Evolutionary conservation across 2,329 filamentous ascomycete species (phyloP).

Genomic region (Apiospora sp.): DNA sequence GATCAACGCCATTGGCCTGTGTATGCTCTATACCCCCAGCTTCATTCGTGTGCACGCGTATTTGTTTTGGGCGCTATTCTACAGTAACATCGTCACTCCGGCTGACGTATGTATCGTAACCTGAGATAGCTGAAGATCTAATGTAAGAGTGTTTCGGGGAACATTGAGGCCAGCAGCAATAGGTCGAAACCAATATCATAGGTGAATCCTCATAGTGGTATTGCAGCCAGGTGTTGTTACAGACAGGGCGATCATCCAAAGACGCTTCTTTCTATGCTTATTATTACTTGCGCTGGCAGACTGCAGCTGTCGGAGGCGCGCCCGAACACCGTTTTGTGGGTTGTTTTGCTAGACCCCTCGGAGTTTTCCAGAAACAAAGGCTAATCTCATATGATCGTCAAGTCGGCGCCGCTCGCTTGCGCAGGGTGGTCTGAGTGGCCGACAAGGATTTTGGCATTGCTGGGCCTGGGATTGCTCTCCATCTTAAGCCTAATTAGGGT

Average conservation of each 20-base stretch:
- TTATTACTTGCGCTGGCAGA: neutral
- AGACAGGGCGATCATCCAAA: conserved; percentile 11
- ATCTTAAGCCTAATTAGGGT: conserved; percentile 30
- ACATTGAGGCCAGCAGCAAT: neutral
- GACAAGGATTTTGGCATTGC: conserved; percentile 33
- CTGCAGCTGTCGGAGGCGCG: conserved; percentile 4
- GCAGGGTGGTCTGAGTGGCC: conserved; percentile 34
- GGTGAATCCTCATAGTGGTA: neutral
- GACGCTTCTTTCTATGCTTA: conserved; percentile 16
- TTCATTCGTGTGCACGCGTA: neutral
- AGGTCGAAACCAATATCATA: neutral
- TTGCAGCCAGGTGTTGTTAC: neutral
- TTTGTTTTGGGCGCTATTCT: neutral
- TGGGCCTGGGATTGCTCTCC: conserved; percentile 23
- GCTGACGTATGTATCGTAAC: neutral
- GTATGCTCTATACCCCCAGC: neutral
- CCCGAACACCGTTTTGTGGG: conserved; percentile 13
- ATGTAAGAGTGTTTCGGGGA: conserved; percentile 13
- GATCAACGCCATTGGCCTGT: neutral
- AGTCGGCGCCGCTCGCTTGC: conserved; percentile 38
- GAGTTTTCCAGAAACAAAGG: conserved; percentile 35
- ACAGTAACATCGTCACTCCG: conserved; percentile 1
- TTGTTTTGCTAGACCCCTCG: conserved; percentile 24
- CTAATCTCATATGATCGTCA: conserved; percentile 41
- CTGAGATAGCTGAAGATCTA: neutral